Base-by-base conservation (phyloP, 129 eudicot species). In the Deinandra increscens region DNA sequence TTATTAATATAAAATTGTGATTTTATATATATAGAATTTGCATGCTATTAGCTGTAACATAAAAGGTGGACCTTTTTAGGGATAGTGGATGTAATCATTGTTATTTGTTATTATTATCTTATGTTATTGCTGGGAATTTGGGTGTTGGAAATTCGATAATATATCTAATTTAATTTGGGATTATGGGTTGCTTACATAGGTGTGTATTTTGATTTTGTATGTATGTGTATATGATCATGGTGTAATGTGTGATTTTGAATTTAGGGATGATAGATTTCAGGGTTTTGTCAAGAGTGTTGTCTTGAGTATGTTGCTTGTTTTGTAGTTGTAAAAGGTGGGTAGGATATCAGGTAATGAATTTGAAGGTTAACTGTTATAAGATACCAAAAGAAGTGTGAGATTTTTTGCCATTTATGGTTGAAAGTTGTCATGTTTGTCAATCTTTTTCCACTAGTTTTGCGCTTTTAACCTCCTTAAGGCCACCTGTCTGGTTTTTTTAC, bases 381-480 rank as follows among this genome's bases (percentile, higher is more conserved):
- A 41, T 66, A 46, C 29, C 31, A 3, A 26, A 4, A 26, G 56
- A 42, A 55, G 9, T 45, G 19, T 3, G 51, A 15, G 9, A 41
- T 10, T 58, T 58, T 10, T 19, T 29, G 68, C 20, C 1, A 15
- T 22, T 3, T 42, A 15, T 58, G 29, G 2, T 29, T 23, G 44
- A 71, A 58, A 56, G 67, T 29, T 3, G 31, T n/a, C 55, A 26
- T 13, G 44, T 70, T 71, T 71, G 15, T 67, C 19, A 33, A 26
- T 26, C 31, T 3, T 1, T n/a, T 26, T 26, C 31, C 31, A 26
- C 31, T 26, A 3, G 31, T 26, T 26, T 26, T 26, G 31, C 3
- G 31, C 31, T 3, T 26, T 26, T 26, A 26, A 1, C 31, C 31
- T 26, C 31, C 3, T 26, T 3, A 1, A 26, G 31, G 31, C 31